Evolutionary conservation across 2,329 filamentous ascomycete species (phyloP), one percentile per base, ranked within the genome.

Genomic region (Pseudonectria foliicola): DNA sequence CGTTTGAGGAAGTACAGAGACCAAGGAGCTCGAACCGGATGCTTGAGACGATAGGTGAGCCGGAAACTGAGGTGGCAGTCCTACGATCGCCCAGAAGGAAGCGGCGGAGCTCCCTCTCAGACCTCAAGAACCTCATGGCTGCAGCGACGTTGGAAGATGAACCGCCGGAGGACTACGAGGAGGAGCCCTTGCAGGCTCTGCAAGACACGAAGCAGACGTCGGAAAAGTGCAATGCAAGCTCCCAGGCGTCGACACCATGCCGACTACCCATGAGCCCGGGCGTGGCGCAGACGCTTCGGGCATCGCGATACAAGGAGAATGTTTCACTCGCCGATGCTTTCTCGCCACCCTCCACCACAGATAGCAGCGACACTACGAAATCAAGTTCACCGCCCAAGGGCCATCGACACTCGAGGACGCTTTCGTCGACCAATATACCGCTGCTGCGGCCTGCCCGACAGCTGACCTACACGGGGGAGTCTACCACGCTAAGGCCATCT

Each of bases 101-200:
- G 66, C 75, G 90, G 36, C 80, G 90, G 55, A 95, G 89, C 62
- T 95, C 89, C 16, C 65, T 96, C 27, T 95, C 89, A 4, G 90
- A 96, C 57, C 70, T 96, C 31, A 83, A 79, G 47, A 72, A 67
- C 37, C 66, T 85, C 13, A 80, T 90, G 62, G 73, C 71, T 27
- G 70, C 76, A 36, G 69, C 80, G 7, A 72, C 67, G 10, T 59
- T 81, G 1, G 52, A 52, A 10, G 57, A 61, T 15, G 56, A 21
- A n/a, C n/a, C 18, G 18, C 18, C n/a, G n/a, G n/a, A n/a, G 18
- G 8, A 6, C 18, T 5, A 21, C 18, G 18, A 62, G 2, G 47
- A 57, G 18, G 55, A 59, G 30, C 44, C 61, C 7, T 46, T 66
- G 11, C 67, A 70, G 53, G 71, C 73, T 3, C 57, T 77, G 14